Conservation (phyloP, 2,329 filamentous ascomycete genomes). For the Fusarium pseudocircinatum region DNA sequence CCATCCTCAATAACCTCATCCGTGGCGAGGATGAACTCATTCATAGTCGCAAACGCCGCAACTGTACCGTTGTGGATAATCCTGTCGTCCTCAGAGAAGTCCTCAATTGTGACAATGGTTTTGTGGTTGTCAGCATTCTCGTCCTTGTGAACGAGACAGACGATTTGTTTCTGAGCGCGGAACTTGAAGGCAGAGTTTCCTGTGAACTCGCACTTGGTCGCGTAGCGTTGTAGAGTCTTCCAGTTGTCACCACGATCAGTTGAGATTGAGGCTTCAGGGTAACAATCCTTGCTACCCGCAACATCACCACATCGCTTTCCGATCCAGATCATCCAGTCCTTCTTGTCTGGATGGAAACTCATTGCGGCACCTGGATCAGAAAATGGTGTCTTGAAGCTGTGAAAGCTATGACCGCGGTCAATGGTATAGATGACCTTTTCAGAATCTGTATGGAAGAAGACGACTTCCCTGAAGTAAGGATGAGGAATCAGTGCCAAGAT, state of each 20-base stretch:
- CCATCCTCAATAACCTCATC: constrained; percentile 67
- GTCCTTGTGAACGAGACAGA: constrained; percentile 66
- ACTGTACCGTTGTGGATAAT: constrained; percentile 65
- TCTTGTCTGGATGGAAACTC: constrained; percentile 84
- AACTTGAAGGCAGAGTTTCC: constrained; percentile 67
- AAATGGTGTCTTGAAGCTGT: constrained; percentile 76
- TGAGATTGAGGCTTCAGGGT: constrained; percentile 78
- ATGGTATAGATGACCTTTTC: constrained; percentile 78
- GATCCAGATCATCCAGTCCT: constrained; percentile 93
- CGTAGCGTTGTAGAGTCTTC: constrained; percentile 77
- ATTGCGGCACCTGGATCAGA: constrained; percentile 60
- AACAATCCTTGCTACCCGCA: constrained; percentile 66
- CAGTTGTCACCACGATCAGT: constrained; percentile 84
- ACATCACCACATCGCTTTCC: constrained; percentile 74
- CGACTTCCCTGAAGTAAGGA: constrained; percentile 81
- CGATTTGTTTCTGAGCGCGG: constrained; percentile 63
- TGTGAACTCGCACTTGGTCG: constrained; percentile 87
- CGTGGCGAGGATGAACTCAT: constrained; percentile 93
- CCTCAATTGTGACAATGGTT: constrained; percentile 78
- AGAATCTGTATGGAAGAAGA: constrained; percentile 83
- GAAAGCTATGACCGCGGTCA: constrained; percentile 78
- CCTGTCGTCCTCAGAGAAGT: constrained; percentile 77
- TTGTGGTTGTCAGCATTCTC: constrained; percentile 69
- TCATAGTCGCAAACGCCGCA: constrained; percentile 91
- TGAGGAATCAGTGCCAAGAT: constrained; percentile 81